These are phyloP conservation scores for Strigomonas culicis DNA, from an alignment of 208 protist species.

Conservation along the genomic window DNA sequence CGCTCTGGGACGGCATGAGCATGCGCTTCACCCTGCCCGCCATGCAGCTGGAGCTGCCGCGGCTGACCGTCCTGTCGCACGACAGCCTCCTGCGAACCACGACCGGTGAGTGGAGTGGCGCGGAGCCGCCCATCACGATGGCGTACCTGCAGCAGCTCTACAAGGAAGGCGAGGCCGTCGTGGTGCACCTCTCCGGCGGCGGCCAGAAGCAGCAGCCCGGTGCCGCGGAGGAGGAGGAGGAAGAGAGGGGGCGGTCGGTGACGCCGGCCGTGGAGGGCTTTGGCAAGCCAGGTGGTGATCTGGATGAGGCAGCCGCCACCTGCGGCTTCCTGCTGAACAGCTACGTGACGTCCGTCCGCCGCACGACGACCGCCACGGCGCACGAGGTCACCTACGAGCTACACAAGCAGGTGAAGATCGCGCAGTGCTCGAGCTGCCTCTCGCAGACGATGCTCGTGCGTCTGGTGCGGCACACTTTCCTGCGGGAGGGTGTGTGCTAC, in stretches of 20 bases:
- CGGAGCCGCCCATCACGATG: conserved; percentile 2
- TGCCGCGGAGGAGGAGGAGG: too few relatives aligned
- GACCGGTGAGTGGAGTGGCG: neutral
- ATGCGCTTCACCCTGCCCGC: conserved; percentile 11
- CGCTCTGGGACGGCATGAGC: conserved; percentile 7
- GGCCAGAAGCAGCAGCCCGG: neutral
- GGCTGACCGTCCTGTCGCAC: conserved; percentile 7
- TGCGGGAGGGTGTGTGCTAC: neutral
- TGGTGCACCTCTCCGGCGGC: neutral
- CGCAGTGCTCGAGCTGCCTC: neutral
- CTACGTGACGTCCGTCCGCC: neutral
- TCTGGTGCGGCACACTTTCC: neutral
- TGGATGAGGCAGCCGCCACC: too few relatives aligned
- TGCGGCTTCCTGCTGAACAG: neutral
- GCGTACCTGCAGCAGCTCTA: conserved; percentile 5
- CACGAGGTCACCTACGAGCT: neutral
- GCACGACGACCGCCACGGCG: neutral
- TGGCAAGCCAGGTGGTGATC: neutral
- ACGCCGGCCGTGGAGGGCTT: neutral
- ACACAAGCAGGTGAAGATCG: neutral
- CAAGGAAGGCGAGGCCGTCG: conserved; percentile 6
- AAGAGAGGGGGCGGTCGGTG: neutral
- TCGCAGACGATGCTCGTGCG: neutral
- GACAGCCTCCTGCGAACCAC: conserved; percentile 4
- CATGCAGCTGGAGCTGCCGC: conserved; percentile 10